Conservation (phyloP, 2,329 filamentous ascomycete species). For the Aspergillus costaricaensis region DNA sequence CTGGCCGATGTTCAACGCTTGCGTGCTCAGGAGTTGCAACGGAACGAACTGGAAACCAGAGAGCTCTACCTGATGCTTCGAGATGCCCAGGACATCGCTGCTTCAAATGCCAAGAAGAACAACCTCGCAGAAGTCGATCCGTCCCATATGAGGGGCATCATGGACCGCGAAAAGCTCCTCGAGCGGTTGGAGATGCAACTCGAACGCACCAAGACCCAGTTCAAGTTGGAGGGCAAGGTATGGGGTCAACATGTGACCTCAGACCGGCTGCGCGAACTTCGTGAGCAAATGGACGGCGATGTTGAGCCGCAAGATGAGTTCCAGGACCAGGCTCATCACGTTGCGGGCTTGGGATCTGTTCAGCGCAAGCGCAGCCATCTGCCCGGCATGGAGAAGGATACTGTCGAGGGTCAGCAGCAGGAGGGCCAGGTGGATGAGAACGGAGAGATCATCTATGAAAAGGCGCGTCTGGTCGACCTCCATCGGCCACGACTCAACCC, state of each 20-base stretch:
- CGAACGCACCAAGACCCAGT: slow-evolving; percentile 95
- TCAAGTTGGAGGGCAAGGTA: slow-evolving; percentile 89
- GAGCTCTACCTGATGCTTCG: slow-evolving; percentile 98
- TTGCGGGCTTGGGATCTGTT: slow-evolving; percentile 74
- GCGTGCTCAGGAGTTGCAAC: slow-evolving; percentile 84
- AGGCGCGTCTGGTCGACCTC: slow-evolving; percentile 76
- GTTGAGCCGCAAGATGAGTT: slow-evolving; percentile 54
- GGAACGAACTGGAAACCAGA: slow-evolving; percentile 92
- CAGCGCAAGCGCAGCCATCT: slow-evolving; percentile 56
- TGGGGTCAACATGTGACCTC: slow-evolving; percentile 88
- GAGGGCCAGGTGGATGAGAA: slow-evolving; percentile 55
- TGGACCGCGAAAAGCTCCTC: slow-evolving; percentile 91
- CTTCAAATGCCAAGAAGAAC: slow-evolving; percentile 73
- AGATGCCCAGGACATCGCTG: slow-evolving; percentile 94
- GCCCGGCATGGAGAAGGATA: slow-evolving; percentile 40
- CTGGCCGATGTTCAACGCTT: slow-evolving; percentile 82
- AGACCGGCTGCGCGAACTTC: slow-evolving; percentile 84
- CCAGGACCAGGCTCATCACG: slow-evolving; percentile 57
- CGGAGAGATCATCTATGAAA: slow-evolving; percentile 69
- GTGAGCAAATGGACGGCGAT: slow-evolving; percentile 87
- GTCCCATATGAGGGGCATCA: slow-evolving; percentile 81
- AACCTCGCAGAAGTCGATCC: slow-evolving; percentile 66
- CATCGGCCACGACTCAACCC: slow-evolving; percentile 64
- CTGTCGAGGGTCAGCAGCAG: slow-evolving; percentile 39
- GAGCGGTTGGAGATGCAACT: slow-evolving; percentile 92